These are phyloP conservation scores for Amoeboaphelidium protococcarum DNA, from an alignment of 371 early-diverging fungal genomes.

Conservation along the genomic window DNA sequence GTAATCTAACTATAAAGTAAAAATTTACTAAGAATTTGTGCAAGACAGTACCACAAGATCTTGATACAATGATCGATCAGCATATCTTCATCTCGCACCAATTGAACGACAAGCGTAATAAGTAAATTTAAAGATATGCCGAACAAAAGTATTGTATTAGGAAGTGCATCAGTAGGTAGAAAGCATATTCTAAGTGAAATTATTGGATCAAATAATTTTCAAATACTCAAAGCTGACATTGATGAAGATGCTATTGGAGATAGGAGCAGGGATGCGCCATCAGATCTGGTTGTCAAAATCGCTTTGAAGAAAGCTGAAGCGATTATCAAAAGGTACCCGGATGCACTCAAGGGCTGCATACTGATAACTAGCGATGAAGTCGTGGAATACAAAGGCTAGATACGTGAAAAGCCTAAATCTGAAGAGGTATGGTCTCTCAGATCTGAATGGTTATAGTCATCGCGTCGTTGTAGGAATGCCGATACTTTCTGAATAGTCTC, in stretches of 20 bases:
- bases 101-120: too few species aligned
- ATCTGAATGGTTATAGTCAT: not conserved
- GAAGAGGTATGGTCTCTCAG: constrained; percentile 3
- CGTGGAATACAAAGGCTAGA: constrained; percentile 10
- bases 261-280: not conserved
- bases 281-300: not conserved
- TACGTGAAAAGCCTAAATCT: constrained; percentile 17
- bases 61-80: too few species aligned
- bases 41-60: too few species aligned
- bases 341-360: not conserved
- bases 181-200: too few species aligned
- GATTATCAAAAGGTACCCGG: not conserved
- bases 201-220: too few species aligned
- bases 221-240: not conserved
- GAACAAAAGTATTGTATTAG: too few species aligned
- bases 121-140: too few species aligned
- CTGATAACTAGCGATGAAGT: constrained; percentile 14
- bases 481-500: constrained; percentile 11
- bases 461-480: constrained; percentile 6
- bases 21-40: too few species aligned
- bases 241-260: not conserved
- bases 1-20: too few species aligned
- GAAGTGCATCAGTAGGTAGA: too few species aligned
- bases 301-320: not conserved
- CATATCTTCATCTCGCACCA: too few species aligned